phyloP scores from a whole-genome alignment of 148 eudicot genomes.

The Persicaria maculosa region DNA sequence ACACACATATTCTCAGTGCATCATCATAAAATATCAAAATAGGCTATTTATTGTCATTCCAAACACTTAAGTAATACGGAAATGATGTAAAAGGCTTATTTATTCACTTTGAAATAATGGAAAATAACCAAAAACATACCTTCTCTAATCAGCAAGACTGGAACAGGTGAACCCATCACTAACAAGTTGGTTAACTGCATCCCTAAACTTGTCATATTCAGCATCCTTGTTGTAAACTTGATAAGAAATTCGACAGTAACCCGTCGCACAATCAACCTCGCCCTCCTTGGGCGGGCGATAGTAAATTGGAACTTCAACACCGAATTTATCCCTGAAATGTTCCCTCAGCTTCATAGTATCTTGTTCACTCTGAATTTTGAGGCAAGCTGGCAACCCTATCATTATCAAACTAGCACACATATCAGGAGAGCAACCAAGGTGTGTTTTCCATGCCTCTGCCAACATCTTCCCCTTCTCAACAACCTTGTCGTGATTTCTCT shows the following conservation, averaged over 20 bases:
- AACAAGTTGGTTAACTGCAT: slow-evolving; percentile 69
- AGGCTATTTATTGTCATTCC: no score
- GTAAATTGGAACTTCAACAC: slow-evolving; percentile 81
- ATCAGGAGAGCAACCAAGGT: slow-evolving; percentile 62
- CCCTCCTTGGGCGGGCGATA: slow-evolving; percentile 56
- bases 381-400: slow-evolving; percentile 71
- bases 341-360: slow-evolving; percentile 62
- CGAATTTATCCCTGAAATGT: slow-evolving; percentile 58
- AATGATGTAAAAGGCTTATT: no score
- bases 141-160: slow-evolving; percentile 30
- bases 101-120: no score
- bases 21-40: no score
- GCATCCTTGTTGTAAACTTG: slow-evolving; percentile 68
- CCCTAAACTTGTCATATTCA: slow-evolving; percentile 70
- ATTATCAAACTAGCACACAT: slow-evolving; percentile 86
- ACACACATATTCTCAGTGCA: no score
- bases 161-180: slow-evolving; percentile 54
- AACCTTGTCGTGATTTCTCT: slow-evolving; percentile 69
- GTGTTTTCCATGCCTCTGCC: slow-evolving; percentile 69
- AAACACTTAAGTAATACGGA: no score
- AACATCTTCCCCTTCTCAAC: slow-evolving; percentile 83
- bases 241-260: slow-evolving; percentile 91
- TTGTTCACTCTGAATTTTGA: slow-evolving; percentile 50
- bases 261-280: slow-evolving; percentile 54
- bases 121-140: slow-evolving; percentile 25